These are phyloP conservation scores for Toxicodendron radicans DNA, from an alignment of 345 rosid genomes.

Conservation along the genomic window DNA sequence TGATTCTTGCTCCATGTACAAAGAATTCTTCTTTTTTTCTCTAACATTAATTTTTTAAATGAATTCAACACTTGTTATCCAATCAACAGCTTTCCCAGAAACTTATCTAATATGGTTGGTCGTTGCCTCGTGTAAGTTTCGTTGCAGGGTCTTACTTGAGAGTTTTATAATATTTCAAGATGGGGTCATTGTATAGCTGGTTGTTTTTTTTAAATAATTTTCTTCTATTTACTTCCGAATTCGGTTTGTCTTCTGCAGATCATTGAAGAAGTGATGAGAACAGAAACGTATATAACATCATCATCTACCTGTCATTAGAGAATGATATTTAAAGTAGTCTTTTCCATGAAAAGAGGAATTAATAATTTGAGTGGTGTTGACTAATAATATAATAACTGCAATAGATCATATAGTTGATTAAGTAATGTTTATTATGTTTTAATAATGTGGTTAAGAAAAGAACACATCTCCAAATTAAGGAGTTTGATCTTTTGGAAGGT, in stretches of 20 bases:
- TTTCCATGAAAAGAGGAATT: neutral
- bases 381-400: neutral
- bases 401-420: neutral
- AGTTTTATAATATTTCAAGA: neutral
- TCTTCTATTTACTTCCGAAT: neutral
- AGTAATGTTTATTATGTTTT: neutral
- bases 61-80: constrained; percentile 19
- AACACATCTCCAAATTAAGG: constrained; percentile 5
- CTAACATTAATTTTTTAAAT: no score
- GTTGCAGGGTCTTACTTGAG: constrained; percentile 11
- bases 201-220: neutral
- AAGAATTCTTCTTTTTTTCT: neutral
- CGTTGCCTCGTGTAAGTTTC: constrained; percentile 35
- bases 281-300: neutral
- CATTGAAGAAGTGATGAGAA: neutral
- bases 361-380: constrained; percentile 13
- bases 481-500: constrained; percentile 19
- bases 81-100: constrained; percentile 11
- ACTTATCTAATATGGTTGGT: constrained; percentile 25
- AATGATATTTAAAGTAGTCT: neutral
- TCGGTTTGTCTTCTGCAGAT: neutral
- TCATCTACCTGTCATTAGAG: neutral
- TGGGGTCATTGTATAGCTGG: constrained; percentile 4
- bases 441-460: constrained; percentile 7
- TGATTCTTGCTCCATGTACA: neutral